Conservation (phyloP, 2,329 filamentous ascomycete species). For the Pestalotiopsis sp. region DNA sequence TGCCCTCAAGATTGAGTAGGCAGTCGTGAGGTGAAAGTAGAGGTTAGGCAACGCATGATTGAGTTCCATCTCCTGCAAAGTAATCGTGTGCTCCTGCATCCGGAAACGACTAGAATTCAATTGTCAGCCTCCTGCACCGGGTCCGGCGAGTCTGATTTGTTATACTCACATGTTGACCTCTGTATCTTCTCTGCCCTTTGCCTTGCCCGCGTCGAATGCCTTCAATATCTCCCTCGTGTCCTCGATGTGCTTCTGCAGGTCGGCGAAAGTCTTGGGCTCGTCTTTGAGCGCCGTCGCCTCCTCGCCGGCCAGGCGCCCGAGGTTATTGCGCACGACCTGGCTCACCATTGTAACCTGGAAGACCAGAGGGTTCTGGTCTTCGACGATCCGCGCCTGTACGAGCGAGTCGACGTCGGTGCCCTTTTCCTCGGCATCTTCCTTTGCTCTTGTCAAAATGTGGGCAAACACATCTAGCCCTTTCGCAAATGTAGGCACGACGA, state of each 20-base stretch:
- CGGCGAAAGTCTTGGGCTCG: constrained; percentile 33
- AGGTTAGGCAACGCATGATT: constrained; percentile 4
- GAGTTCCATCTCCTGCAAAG: neutral
- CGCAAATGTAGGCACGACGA: constrained; percentile 3
- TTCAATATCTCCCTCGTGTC: constrained; percentile 25
- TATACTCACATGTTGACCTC: neutral
- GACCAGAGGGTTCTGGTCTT: constrained; percentile 43
- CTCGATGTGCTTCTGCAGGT: constrained; percentile 36
- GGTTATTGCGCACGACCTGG: neutral
- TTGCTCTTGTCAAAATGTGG: constrained; percentile 37
- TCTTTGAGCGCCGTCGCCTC: constrained; percentile 16
- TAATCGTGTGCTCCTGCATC: neutral
- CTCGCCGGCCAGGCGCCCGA: neutral
- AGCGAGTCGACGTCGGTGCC: constrained; percentile 18
- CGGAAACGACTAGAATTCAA: neutral
- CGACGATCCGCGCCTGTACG: constrained; percentile 31
- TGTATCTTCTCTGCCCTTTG: neutral
- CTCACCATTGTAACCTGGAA: constrained; percentile 1
- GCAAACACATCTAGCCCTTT: neutral
- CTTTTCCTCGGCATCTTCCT: constrained; percentile 29
- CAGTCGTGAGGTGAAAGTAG: constrained; percentile 63
- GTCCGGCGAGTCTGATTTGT: neutral
- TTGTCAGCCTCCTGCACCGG: neutral
- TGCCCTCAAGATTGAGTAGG: constrained; percentile 63
- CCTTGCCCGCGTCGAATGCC: neutral